These are phyloP conservation scores for Cubamyces lactineus DNA, from an alignment of 768 basidiomycete genomes.

Conservation along the genomic window DNA sequence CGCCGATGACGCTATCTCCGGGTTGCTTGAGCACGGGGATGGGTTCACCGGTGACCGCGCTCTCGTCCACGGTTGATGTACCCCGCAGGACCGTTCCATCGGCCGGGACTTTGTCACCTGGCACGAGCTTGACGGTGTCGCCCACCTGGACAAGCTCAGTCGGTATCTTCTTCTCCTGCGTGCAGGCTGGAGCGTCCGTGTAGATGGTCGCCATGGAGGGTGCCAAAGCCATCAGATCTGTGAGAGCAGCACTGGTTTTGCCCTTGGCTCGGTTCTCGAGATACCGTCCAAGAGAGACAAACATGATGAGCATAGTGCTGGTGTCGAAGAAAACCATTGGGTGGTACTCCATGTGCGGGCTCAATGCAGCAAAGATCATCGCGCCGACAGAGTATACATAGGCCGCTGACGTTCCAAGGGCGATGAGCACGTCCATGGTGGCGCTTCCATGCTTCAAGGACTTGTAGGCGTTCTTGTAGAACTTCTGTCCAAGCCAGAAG, in stretches of 20 bases:
- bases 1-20: constrained; percentile 91
- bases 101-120: constrained; percentile 95
- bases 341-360: constrained; percentile 64
- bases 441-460: constrained; percentile 86
- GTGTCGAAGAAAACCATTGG: constrained; percentile 98
- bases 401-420: constrained; percentile 92
- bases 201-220: constrained; percentile 97
- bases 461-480: constrained; percentile 90
- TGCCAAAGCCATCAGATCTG: constrained; percentile 93
- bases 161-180: constrained; percentile 85
- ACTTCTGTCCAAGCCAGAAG: constrained; percentile 86
- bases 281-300: constrained; percentile 93
- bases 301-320: constrained; percentile 97
- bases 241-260: constrained; percentile 93
- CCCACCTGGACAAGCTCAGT: constrained; percentile 95
- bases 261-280: constrained; percentile 98
- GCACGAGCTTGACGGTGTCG: constrained; percentile 91
- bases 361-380: constrained; percentile 68
- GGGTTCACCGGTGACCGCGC: constrained; percentile 95
- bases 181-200: constrained; percentile 79
- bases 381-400: constrained; percentile 85
- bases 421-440: constrained; percentile 98
- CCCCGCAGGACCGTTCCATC: constrained; percentile 91
- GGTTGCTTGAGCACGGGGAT: constrained; percentile 82
- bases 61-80: constrained; percentile 90